Conservation (phyloP, 2,329 filamentous ascomycete genomes). For the Nigrospora osmanthi region DNA sequence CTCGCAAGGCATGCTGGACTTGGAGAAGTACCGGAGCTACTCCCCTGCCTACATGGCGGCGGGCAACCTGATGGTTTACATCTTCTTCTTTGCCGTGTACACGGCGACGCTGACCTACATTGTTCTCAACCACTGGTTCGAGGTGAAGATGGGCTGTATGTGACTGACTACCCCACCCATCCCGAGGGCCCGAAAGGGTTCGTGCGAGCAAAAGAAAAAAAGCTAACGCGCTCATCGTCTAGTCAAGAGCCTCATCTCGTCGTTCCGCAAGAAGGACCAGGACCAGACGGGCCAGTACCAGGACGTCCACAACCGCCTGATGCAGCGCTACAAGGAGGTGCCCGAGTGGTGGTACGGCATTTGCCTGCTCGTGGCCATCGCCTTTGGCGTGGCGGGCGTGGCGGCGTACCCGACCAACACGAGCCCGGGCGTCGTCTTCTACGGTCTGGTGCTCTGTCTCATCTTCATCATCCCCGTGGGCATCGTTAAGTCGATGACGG, state of each 20-base stretch:
- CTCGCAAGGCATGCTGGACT: conserved; percentile 37
- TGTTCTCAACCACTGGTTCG: conserved; percentile 29
- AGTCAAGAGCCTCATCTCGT: conserved; percentile 35
- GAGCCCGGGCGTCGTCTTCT: conserved; percentile 41
- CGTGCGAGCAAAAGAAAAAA: conserved; percentile 34
- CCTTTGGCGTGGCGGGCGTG: conserved; percentile 37
- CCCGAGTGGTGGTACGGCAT: conserved; percentile 48
- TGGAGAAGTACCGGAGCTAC: conserved; percentile 42
- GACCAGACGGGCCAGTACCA: conserved; percentile 24
- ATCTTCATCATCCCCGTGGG: conserved; percentile 44
- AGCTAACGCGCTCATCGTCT: conserved; percentile 20
- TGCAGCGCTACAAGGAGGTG: conserved; percentile 42
- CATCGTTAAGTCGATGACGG: conserved; percentile 45
- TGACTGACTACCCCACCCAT: no score
- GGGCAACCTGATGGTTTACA: conserved; percentile 36
- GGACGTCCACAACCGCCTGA: conserved; percentile 43
- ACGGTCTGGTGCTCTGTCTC: conserved; percentile 38
- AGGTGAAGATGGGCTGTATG: conserved; percentile 31
- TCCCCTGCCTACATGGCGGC: conserved; percentile 46
- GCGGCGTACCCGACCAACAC: conserved; percentile 42
- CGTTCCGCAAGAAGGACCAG: conserved; percentile 32
- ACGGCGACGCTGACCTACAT: conserved; percentile 32
- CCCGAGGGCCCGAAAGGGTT: conserved; percentile 4
- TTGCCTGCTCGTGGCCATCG: conserved; percentile 32
- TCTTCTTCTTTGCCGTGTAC: conserved; percentile 45